These are phyloP conservation scores for Globisporangium nodosum DNA, from an alignment of 352 stramenopile genomes.

Conservation along the genomic window DNA sequence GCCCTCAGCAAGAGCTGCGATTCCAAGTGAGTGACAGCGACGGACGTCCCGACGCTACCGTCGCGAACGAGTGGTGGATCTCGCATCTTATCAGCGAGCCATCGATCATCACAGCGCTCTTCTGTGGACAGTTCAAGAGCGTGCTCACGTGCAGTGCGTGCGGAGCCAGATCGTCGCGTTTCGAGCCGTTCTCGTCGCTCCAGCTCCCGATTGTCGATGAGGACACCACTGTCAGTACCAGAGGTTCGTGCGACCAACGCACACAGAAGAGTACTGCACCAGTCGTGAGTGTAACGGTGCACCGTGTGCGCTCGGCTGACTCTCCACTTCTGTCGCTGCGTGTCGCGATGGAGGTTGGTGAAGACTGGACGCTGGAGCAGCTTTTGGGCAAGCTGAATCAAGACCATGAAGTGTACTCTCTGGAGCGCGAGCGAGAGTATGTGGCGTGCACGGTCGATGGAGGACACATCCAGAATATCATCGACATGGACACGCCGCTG, in stretches of 20 bases:
- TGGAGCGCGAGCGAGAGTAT: constrained; percentile 10
- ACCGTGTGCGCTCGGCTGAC: constrained; percentile 19
- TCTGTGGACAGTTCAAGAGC: constrained; percentile 96
- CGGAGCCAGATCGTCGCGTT: constrained; percentile 73
- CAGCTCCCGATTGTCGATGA: constrained; percentile 36
- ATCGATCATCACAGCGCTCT: constrained; percentile 94
- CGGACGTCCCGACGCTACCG: constrained; percentile 87
- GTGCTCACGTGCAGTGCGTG: constrained; percentile 88
- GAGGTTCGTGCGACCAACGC: neutral
- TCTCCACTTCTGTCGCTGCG: constrained; percentile 9
- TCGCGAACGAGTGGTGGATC: constrained; percentile 97
- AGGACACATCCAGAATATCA: constrained; percentile 19
- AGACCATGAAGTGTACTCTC: constrained; percentile 16
- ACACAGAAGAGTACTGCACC: neutral
- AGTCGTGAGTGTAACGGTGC: constrained; percentile 32
- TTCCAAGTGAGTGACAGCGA: constrained; percentile 86
- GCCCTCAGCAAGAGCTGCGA: neutral
- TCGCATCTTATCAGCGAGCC: constrained; percentile 93
- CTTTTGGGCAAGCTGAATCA: constrained; percentile 29
- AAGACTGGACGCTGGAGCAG: constrained; percentile 33
- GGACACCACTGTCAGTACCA: neutral
- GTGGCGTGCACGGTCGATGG: constrained; percentile 21
- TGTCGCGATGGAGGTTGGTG: constrained; percentile 14
- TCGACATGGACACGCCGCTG: constrained; percentile 29
- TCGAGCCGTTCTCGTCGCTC: constrained; percentile 86